These are phyloP conservation scores for Pestalotiopsis sp. DNA, from an alignment of 2,329 filamentous ascomycete species.

Conservation along the genomic window DNA sequence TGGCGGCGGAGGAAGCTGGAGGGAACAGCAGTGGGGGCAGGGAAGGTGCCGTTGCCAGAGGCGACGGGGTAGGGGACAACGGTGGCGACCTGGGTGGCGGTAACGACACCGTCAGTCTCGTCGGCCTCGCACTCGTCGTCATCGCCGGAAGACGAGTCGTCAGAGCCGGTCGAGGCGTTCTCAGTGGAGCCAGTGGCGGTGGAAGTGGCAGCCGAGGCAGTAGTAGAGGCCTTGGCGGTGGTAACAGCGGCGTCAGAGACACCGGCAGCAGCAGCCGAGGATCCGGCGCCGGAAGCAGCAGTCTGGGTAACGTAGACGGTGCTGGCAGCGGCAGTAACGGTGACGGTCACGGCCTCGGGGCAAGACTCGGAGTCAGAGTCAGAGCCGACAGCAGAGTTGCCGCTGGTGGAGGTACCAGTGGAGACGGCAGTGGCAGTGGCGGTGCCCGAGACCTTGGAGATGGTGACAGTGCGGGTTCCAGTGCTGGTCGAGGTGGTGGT, in stretches of 20 bases:
- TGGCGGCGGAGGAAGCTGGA: constrained; percentile 32
- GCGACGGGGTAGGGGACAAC: constrained; percentile 43
- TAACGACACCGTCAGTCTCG: constrained; percentile 36
- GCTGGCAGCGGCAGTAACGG: constrained; percentile 23
- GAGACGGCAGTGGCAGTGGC: constrained; percentile 13
- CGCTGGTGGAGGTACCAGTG: constrained; percentile 2
- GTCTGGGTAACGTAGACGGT: constrained; percentile 9
- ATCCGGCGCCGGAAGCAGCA: background rate
- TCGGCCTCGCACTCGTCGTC: constrained; percentile 24
- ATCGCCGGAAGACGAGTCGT: constrained; percentile 16
- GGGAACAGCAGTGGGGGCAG: constrained; percentile 34
- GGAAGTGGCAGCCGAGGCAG: background rate
- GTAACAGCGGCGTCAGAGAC: background rate
- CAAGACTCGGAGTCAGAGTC: constrained; percentile 17
- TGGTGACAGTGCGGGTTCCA: constrained; percentile 33
- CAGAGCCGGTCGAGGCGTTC: constrained; percentile 15
- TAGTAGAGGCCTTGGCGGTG: background rate
- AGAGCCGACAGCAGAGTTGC: constrained; percentile 16
- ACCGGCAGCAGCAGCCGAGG: background rate
- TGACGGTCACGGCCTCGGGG: constrained; percentile 33
- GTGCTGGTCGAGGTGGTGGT: constrained; percentile 33
- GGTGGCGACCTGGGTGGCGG: constrained; percentile 29
- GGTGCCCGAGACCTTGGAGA: constrained; percentile 18
- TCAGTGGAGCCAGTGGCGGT: constrained; percentile 17
- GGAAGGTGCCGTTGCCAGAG: constrained; percentile 36